Evolutionary conservation across 2,329 filamentous ascomycete species (phyloP), one percentile per base, ranked within the genome.

Genomic region (Rosellinia necatrix): DNA sequence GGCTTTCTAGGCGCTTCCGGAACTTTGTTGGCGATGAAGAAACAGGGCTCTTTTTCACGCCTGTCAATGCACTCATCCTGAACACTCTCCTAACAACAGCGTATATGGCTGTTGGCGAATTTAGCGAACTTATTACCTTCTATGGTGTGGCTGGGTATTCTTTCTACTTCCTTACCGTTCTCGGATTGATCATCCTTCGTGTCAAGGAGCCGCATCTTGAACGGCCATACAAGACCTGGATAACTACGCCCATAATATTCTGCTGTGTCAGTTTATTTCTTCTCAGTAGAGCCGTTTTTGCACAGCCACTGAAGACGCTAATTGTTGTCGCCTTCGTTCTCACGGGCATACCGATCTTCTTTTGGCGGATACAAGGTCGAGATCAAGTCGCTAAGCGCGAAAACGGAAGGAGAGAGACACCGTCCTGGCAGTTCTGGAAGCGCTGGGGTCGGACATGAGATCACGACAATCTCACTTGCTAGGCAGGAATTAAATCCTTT

Each of bases 131-230:
- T 2, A 82, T 97, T 54, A 97, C 94, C 0, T 99, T 99, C 71
- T 97, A 97, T 75, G 94, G 94, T 53, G 94, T 99, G 10, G 94
- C 94, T 0, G 92, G 92, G 12, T 99, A 99, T 72, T 91, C 91
- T 0, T 99, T 99, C 71, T 99, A 99, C 76, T 99, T 99, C 73
- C 77, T 96, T 53, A 96, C 93, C 0, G 94, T 99, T 0, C 83
- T 99, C 0, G 94, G 94, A 0, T 81, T 99, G 44, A 97, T 99
- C 60, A 84, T 99, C 49, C 79, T 99, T 59, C 83, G 94, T 25
- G 91, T 97, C 25, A 84, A 83, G 60, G 94, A 99, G 72, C 94
- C 94, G 3, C 80, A 87, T 60, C 81, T 99, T 41, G 92, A 97
- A 72, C 78, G 94, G 22, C 93, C 94, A 0, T 99, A 99, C 75